Evolutionary conservation across 208 protist species (phyloP).

Genomic region (Acanthamoeba polyphaga): DNA sequence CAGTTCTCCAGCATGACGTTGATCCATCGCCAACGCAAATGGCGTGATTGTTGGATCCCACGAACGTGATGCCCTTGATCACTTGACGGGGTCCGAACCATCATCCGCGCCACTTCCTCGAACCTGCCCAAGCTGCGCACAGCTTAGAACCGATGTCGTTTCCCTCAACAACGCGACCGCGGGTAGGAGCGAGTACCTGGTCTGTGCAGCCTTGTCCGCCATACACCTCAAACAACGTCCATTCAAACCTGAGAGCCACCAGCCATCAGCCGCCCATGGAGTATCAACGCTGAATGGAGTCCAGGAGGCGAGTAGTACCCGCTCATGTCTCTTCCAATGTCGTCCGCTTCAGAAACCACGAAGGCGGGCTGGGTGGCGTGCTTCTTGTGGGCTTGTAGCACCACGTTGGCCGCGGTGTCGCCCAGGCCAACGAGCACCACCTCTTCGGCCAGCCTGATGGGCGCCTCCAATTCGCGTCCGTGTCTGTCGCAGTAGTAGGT

Average conservation of each 20-base stretch:
- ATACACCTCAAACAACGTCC: not conserved
- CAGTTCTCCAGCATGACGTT: not conserved
- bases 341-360: too few relatives aligned
- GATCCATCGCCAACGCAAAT: constrained; percentile 1
- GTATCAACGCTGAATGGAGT: too few relatives aligned
- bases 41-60: constrained; percentile 3
- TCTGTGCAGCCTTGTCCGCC: not conserved
- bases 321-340: too few relatives aligned
- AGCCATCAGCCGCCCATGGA: too few relatives aligned
- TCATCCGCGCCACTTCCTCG: not conserved
- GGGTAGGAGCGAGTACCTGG: not conserved
- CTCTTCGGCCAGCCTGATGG: not conserved
- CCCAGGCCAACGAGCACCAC: not conserved
- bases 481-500: not conserved
- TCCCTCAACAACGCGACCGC: too few relatives aligned
- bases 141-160: too few relatives aligned
- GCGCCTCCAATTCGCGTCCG: not conserved
- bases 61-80: not conserved
- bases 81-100: not conserved
- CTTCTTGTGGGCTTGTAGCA: not conserved
- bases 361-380: too few relatives aligned
- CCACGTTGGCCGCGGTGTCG: not conserved
- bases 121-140: too few relatives aligned
- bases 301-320: too few relatives aligned
- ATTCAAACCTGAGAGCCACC: not conserved